A percentile compares a stretch with the other conserved stretches of the same genome.
phyloP scores from a whole-genome alignment of 352 stramenopile genomes.

The Phytophthora niederhauseri region DNA sequence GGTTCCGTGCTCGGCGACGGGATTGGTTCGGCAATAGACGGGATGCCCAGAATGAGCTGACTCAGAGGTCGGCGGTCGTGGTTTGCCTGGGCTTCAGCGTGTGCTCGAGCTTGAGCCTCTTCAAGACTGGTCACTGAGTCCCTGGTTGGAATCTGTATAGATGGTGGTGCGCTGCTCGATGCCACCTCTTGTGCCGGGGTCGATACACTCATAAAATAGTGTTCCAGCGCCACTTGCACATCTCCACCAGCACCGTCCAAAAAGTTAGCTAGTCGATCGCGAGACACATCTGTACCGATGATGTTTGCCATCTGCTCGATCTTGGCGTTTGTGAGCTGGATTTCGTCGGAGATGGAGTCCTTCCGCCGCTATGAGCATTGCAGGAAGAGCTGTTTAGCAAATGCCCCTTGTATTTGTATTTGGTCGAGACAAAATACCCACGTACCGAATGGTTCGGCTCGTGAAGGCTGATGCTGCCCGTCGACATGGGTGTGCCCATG shows the following conservation, averaged over 20 bases:
- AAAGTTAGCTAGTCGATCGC: constrained; percentile 72
- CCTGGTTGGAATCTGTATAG: constrained; percentile 11
- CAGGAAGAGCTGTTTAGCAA: too few species aligned
- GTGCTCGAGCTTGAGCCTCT: constrained; percentile 39
- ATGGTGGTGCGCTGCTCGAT: constrained; percentile 8
- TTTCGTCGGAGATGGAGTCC: constrained; percentile 71
- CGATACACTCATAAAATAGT: constrained; percentile 90
- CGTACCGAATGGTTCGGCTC: constrained; percentile 40
- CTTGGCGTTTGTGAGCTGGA: constrained; percentile 70
- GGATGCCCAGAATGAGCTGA: constrained; percentile 75
- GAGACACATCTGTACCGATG: constrained; percentile 74
- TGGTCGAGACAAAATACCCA: neutral
- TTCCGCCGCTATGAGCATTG: constrained; percentile 34
- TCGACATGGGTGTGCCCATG: constrained; percentile 49
- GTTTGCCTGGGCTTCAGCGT: constrained; percentile 45
- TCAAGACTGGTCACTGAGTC: constrained; percentile 29
- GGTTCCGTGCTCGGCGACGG: constrained; percentile 27
- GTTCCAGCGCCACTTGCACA: constrained; percentile 86
- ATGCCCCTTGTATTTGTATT: too few species aligned
- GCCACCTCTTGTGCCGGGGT: constrained; percentile 18
- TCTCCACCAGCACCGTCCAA: constrained; percentile 82
- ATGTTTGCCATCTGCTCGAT: constrained; percentile 89
- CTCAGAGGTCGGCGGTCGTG: constrained; percentile 59
- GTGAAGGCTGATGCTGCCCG: constrained; percentile 22
- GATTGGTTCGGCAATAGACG: constrained; percentile 46